These are phyloP conservation scores for Stereum hirsutum DNA, from an alignment of 1,284 basidiomycete species.

Conservation along the genomic window DNA sequence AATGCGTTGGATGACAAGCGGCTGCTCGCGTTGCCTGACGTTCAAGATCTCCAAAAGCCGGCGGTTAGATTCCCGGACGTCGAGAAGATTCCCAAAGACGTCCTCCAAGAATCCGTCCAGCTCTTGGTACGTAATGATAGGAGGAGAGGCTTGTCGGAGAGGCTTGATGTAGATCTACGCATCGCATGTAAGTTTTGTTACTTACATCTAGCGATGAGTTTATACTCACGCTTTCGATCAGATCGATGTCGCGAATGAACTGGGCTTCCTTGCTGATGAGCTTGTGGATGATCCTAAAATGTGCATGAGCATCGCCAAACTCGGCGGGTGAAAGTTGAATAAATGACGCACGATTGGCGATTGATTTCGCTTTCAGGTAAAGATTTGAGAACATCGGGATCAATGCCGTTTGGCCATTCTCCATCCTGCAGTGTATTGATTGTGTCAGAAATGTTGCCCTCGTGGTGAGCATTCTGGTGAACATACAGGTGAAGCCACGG, in stretches of 20 bases:
- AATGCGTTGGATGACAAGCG: slow-evolving; percentile 75
- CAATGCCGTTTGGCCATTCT: slow-evolving; percentile 73
- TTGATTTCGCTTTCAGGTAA: slow-evolving; percentile 74
- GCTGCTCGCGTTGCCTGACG: slow-evolving; percentile 83
- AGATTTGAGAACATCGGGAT: slow-evolving; percentile 53
- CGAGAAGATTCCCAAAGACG: slow-evolving; percentile 83
- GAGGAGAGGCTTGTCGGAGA: slow-evolving; percentile 60
- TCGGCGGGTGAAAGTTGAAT: background rate
- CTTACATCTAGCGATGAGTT: background rate
- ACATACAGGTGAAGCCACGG: no score
- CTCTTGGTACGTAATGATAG: slow-evolving; percentile 56
- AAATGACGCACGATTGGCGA: slow-evolving; percentile 61
- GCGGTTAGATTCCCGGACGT: slow-evolving; percentile 77
- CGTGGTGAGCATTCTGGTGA: no score
- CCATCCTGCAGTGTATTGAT: slow-evolving; percentile 18
- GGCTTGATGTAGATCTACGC: slow-evolving; percentile 70
- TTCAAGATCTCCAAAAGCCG: slow-evolving; percentile 79
- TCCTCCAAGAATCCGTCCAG: slow-evolving; percentile 80
- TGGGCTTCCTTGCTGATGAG: slow-evolving; percentile 87
- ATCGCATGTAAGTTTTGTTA: slow-evolving; percentile 3
- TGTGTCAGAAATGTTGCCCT: no score
- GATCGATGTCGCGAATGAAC: slow-evolving; percentile 84
- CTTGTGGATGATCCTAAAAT: slow-evolving; percentile 77
- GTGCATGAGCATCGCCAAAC: background rate
- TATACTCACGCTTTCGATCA: slow-evolving; percentile 60